These are phyloP conservation scores for Petasospora rhodanensis DNA, from an alignment of 1,139 yeast genomes.

Conservation along the genomic window DNA sequence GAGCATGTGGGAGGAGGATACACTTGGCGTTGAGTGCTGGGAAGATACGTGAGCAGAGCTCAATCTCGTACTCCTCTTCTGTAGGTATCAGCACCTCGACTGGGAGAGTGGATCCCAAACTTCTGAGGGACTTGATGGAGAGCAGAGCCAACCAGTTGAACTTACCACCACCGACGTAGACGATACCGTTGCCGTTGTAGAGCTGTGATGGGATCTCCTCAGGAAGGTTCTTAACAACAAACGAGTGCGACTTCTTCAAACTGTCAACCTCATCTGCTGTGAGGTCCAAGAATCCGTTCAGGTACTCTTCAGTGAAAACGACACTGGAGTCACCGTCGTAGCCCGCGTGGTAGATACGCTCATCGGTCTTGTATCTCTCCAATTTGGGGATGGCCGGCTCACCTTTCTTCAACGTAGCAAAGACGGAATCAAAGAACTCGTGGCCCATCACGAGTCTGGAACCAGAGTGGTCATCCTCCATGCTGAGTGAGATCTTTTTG, in stretches of 20 bases:
- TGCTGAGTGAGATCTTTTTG: slow-evolving; percentile 13
- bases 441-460: slow-evolving; percentile 20
- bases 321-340: slow-evolving; percentile 36
- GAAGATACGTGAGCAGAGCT: slow-evolving; percentile 58
- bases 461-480: slow-evolving; percentile 21
- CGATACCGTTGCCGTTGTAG: slow-evolving; percentile 71
- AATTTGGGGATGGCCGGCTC: slow-evolving; percentile 35
- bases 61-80: slow-evolving; percentile 62
- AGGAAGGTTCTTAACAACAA: slow-evolving; percentile 49
- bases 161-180: slow-evolving; percentile 77
- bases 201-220: slow-evolving; percentile 40
- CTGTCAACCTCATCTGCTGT: slow-evolving; percentile 41
- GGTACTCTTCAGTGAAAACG: slow-evolving; percentile 39
- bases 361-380: slow-evolving; percentile 34
- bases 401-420: slow-evolving; percentile 35
- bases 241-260: slow-evolving; percentile 48
- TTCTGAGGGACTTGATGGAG: slow-evolving; percentile 60
- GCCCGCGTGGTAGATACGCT: slow-evolving; percentile 47
- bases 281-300: slow-evolving; percentile 51
- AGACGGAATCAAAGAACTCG: slow-evolving; percentile 27
- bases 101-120: slow-evolving; percentile 61
- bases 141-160: slow-evolving; percentile 69
- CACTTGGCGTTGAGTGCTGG: slow-evolving; percentile 71
- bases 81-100: slow-evolving; percentile 75
- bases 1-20: slow-evolving; percentile 52